Evolutionary conservation across 352 stramenopile species (phyloP), one percentile per base, ranked within the genome.

Genomic region (Phytophthora kernoviae): DNA sequence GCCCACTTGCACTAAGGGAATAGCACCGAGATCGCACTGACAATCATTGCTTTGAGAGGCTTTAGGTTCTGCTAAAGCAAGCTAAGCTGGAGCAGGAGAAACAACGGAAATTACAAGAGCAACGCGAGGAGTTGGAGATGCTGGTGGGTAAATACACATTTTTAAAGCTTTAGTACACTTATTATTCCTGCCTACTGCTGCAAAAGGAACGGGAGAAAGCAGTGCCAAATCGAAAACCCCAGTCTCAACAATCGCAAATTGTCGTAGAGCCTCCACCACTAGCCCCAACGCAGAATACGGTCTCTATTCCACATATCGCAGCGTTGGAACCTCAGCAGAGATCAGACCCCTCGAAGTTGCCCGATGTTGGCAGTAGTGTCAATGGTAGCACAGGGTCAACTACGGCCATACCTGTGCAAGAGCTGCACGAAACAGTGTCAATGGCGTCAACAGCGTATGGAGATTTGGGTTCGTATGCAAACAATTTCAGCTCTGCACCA

Each of bases 41-140:
- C 33, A 12, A 39, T 39, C 9, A 8, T 2, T 39, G 33, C 6
- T 12, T 4, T 7, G 48, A 1, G 1, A 7, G 24, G 24, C 24
- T 30, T 36, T 42, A 79, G 68, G 65, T 84, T 48, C 62, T 64
- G 0, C 56, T 75, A 42, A 90, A 90, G 56, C 75, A 87, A 48
- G 76, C 62, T 9, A 58, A 66, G 8, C 62, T 55, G 17, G 72
- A 87, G 27, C 48, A 78, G 17, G 78, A 79, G 12, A 83, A 79
- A 27, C 54, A 57, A 37, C 76, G 51, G 4, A 70, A 63, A 32
- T 56, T 48, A 15, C 63, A 75, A 18, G 81, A 90, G 30, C 74
- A 86, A 67, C 76, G 75, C n/a, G 33, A 65, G 8, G 78, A 90
- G 52, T 48, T 81, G 18, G 72, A 84, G 27, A 53, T 71, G 32